phyloP scores from a whole-genome alignment of 2,329 filamentous ascomycete species.

The Xylaria sp. region DNA sequence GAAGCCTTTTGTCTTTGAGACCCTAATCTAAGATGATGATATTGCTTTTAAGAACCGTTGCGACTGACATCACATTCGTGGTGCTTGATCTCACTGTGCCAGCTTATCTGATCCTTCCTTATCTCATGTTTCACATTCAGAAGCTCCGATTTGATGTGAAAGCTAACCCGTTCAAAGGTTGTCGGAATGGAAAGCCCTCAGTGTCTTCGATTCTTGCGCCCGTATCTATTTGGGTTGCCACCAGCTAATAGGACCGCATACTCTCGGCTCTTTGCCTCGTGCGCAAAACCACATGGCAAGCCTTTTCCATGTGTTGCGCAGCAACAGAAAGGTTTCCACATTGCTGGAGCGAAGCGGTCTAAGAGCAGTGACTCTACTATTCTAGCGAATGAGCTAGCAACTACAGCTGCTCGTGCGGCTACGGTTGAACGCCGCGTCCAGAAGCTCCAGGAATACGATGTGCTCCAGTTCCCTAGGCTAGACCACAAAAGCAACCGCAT shows the following conservation, averaged over 20 bases:
- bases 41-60: constrained; percentile 67
- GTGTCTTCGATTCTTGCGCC: constrained; percentile 65
- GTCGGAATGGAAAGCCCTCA: constrained; percentile 57
- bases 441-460: constrained; percentile 62
- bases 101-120: constrained; percentile 56
- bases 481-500: constrained; percentile 50
- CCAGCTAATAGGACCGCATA: constrained; percentile 55
- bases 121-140: constrained; percentile 14
- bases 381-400: constrained; percentile 23
- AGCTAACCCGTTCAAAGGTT: constrained; percentile 42
- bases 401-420: constrained; percentile 30
- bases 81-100: constrained; percentile 66
- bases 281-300: constrained; percentile 35
- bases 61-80: constrained; percentile 63
- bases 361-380: not conserved
- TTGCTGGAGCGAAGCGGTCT: constrained; percentile 24
- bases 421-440: constrained; percentile 55
- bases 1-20: constrained; percentile 5
- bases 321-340: constrained; percentile 37
- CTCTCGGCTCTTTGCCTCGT: constrained; percentile 59
- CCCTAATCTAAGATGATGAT: constrained; percentile 57
- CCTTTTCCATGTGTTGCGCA: constrained; percentile 32
- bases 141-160: constrained; percentile 9
- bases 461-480: constrained; percentile 67
- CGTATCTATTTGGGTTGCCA: constrained; percentile 61